phyloP scores from a whole-genome alignment of 495 filamentous ascomycete genomes.

The Corynascus novoguineensis region DNA sequence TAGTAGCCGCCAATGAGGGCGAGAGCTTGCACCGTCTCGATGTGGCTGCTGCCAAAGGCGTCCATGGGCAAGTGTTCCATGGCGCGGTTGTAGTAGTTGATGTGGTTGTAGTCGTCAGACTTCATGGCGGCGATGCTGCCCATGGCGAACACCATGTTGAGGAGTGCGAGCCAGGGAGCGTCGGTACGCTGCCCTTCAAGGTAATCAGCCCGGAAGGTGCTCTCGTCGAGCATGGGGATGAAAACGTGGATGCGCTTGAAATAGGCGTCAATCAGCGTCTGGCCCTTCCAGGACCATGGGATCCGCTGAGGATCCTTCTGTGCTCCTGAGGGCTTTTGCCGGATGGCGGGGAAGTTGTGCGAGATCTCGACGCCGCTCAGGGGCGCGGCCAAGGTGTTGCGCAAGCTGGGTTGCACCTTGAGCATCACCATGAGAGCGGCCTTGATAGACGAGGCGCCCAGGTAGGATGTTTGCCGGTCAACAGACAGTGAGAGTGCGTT shows the following conservation, averaged over 20 bases:
- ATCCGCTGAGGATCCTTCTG: conserved; percentile 50
- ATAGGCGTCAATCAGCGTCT: conserved; percentile 67
- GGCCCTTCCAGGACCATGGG: conserved; percentile 54
- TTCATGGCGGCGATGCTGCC: conserved; percentile 67
- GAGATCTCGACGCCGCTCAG: conserved; percentile 44
- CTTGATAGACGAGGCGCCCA: conserved; percentile 77
- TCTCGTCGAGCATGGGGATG: conserved; percentile 72
- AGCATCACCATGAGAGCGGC: conserved; percentile 77
- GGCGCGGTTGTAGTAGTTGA: conserved; percentile 65
- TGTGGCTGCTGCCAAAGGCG: conserved; percentile 60
- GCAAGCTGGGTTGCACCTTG: conserved; percentile 61
- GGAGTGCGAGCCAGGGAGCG: conserved; percentile 65
- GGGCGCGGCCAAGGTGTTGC: conserved; percentile 51
- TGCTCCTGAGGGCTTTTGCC: conserved; percentile 36
- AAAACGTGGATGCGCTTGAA: conserved; percentile 72
- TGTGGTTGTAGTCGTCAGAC: conserved; percentile 64
- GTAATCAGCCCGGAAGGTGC: conserved; percentile 66
- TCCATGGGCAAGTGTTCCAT: conserved; percentile 65
- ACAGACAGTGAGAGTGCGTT: conserved; percentile 72
- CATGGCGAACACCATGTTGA: conserved; percentile 78
- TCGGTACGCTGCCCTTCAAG: conserved; percentile 61
- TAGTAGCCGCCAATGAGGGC: conserved; percentile 71
- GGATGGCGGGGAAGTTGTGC: conserved; percentile 44
- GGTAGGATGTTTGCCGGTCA: conserved; percentile 66
- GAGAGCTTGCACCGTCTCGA: conserved; percentile 67